Evolutionary conservation across 371 early-diverging fungal species (phyloP), one percentile per base, ranked within the genome.

Genomic region (Sporodiniella umbellata): DNA sequence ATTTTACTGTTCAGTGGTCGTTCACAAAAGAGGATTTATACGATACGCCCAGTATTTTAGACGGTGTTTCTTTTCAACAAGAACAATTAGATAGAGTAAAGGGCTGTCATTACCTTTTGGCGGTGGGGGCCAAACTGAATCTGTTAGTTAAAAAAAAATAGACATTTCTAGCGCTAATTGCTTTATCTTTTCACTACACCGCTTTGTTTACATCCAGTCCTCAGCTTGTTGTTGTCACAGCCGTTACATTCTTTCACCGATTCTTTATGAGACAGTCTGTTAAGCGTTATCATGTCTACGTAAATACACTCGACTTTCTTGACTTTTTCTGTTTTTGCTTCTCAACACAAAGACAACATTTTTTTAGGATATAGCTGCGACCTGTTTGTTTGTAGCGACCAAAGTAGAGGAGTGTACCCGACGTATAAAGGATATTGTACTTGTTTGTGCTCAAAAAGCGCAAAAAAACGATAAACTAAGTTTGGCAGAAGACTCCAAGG

Each of bases 221-320:
- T 15, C 87, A 85, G 48, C 50, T 80, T 19, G 84, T 82, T 5
- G 65, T 87, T 23, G 82, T 86, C 18, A 86, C 87, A 0, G 92
- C 89, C 2, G 75, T 79, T 22, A 79, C 85, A 3, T 82, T 81
- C 56, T 86, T 92, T 52, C 90, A 92, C 52, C 83, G 90, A 15
- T 92, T 90, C 53, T 92, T 80, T 46, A 88, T 89, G 87, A 78
- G 92, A 21, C 76, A 83, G 39, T 89, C 92, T 4, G 66, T 90
- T 45, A 70, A 58, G 35, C 62, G 68, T 12, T 80, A 72, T 55
- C 82, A 85, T 28, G 77, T 75, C 33, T 85, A 86, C 71, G 86
- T 84, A 81, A 61, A 84, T 63, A 38, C n/a, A n/a, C n/a, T n/a
- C n/a, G n/a, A n/a, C n/a, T n/a, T n/a, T n/a, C n/a, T n/a, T n/a